Evolutionary conservation across 345 rosid species (phyloP).

Genomic region (thale cress (Arabidopsis thaliana)): DNA sequence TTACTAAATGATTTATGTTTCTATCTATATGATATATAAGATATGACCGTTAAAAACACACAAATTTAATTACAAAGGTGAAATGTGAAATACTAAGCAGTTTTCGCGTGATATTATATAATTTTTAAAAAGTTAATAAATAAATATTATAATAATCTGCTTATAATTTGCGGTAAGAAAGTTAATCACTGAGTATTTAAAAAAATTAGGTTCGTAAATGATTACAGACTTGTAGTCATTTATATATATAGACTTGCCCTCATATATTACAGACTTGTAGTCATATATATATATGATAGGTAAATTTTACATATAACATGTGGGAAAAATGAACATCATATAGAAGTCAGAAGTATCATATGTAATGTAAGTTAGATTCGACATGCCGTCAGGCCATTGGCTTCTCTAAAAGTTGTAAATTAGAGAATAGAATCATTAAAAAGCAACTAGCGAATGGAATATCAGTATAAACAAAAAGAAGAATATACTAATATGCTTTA

Average conservation of each 20-base stretch:
- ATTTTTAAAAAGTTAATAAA: background rate
- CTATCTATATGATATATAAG: background rate
- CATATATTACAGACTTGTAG: background rate
- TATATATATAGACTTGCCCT: too few species aligned
- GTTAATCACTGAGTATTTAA: too few species aligned
- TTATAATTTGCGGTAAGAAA: too few species aligned
- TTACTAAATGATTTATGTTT: background rate
- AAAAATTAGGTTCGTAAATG: too few species aligned
- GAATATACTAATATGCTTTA: conserved; percentile 41
- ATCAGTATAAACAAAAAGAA: conserved; percentile 19
- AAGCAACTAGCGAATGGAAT: conserved; percentile 25
- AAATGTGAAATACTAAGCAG: background rate
- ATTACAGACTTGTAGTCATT: background rate
- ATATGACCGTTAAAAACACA: background rate
- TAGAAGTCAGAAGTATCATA: conserved; percentile 11
- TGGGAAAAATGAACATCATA: conserved; percentile 15
- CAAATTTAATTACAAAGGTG: background rate
- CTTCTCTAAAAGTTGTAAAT: conserved; percentile 17
- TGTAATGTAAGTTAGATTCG: conserved; percentile 35
- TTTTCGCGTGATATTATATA: background rate
- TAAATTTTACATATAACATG: background rate
- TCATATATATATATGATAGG: background rate
- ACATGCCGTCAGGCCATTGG: conserved; percentile 29
- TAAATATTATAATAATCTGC: background rate
- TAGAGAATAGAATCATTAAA: conserved; percentile 33